phyloP scores from a whole-genome alignment of 495 filamentous ascomycete genomes.

The Melanomma pulvis-pyrius region DNA sequence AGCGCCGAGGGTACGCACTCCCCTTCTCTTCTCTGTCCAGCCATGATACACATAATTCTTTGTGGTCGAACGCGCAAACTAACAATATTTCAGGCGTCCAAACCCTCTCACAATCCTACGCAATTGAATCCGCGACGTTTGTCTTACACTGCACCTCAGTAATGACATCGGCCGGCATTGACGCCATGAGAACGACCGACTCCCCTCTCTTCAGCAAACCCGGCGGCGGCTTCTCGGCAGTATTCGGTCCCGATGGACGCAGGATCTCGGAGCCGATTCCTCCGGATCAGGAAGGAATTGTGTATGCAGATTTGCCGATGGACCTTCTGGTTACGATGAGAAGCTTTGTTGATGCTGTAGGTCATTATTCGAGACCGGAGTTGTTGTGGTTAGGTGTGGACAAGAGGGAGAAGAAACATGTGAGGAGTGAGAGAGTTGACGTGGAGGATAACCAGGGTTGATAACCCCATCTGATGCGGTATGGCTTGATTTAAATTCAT shows the following conservation, averaged over 20 bases:
- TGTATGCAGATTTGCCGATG: constrained; percentile 54
- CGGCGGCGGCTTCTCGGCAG: constrained; percentile 55
- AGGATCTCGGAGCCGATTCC: constrained; percentile 47
- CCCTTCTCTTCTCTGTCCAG: background rate
- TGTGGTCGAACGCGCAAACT: background rate
- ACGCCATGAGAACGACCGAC: constrained; percentile 45
- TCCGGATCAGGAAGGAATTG: constrained; percentile 47
- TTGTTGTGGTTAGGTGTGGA: constrained; percentile 57
- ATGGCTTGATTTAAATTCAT: no score
- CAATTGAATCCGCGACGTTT: constrained; percentile 56
- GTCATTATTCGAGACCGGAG: constrained; percentile 60
- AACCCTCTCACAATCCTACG: constrained; percentile 52
- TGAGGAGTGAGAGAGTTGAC: background rate
- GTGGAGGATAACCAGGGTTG: background rate
- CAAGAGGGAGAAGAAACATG: constrained; percentile 38
- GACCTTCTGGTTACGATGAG: constrained; percentile 45
- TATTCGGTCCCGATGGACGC: constrained; percentile 60
- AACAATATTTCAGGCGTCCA: constrained; percentile 41
- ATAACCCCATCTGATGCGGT: no score
- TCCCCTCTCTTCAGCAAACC: constrained; percentile 45
- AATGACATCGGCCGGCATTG: constrained; percentile 50
- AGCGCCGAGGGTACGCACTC: constrained; percentile 44
- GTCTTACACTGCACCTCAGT: constrained; percentile 55
- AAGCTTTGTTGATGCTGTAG: constrained; percentile 51
- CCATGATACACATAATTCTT: background rate